These are phyloP conservation scores for Trametopsis cervina DNA, from an alignment of 768 basidiomycete species.

Conservation along the genomic window DNA sequence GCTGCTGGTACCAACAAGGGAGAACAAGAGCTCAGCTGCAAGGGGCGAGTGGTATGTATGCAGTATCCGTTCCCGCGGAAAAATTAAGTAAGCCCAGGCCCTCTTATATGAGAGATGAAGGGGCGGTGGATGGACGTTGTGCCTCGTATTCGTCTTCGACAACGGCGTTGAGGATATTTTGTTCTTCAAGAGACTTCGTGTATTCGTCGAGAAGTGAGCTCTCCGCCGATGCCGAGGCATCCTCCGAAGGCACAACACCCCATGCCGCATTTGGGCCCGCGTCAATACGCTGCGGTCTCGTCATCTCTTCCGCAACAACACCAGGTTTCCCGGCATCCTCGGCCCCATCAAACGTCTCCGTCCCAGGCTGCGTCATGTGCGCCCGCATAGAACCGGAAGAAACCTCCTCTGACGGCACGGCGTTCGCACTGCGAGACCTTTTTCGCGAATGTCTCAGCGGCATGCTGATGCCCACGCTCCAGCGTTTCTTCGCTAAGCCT, in stretches of 20 bases:
- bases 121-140: neutral
- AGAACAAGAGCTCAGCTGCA: neutral
- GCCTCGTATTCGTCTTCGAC: neutral
- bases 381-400: neutral
- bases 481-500: conserved; percentile 9
- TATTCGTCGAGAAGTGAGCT: neutral
- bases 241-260: neutral
- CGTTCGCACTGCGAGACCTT: conserved; percentile 1
- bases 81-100: neutral
- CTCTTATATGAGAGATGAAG: neutral
- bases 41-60: neutral
- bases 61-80: too few species aligned
- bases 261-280: neutral
- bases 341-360: neutral
- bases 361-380: neutral
- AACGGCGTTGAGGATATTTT: neutral
- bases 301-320: neutral
- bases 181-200: neutral
- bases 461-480: conserved; percentile 3
- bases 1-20: neutral
- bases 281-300: neutral
- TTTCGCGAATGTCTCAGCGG: neutral
- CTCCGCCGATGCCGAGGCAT: neutral
- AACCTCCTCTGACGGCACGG: neutral
- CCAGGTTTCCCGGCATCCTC: neutral